Evolutionary conservation across 1,139 yeast genomes (phyloP).

Genomic region (Sugiyamaella neomexicana): DNA sequence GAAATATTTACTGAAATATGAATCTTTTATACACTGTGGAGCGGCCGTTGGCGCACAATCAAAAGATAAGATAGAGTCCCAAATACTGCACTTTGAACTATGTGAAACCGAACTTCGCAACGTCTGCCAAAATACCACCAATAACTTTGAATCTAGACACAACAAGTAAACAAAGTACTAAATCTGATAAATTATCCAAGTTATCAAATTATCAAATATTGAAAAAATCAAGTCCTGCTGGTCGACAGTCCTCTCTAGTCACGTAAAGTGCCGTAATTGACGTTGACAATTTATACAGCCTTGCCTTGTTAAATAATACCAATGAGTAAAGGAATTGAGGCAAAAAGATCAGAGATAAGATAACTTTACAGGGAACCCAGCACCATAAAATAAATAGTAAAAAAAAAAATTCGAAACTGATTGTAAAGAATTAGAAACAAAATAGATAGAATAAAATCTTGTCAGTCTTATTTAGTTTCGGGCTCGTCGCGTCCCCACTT

Average conservation of each 20-base stretch:
- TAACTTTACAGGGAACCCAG: not conserved
- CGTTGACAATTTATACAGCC: not conserved
- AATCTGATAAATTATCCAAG: not conserved
- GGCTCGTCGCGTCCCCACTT: not conserved
- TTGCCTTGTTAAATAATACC: not conserved
- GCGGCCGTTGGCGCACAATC: not conserved
- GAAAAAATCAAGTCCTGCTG: not conserved
- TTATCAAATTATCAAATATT: not conserved
- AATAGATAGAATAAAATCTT: not conserved
- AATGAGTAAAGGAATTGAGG: not conserved
- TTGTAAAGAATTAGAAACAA: no score
- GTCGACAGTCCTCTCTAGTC: not conserved
- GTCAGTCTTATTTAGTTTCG: no score
- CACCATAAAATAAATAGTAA: no score
- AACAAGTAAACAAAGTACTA: no score
- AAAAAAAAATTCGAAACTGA: no score
- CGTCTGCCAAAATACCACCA: no score
- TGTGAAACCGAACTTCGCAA: no score
- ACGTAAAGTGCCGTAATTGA: conserved; percentile 1
- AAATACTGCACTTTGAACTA: no score
- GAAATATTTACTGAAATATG: no score
- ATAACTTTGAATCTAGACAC: no score
- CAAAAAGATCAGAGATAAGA: not conserved
- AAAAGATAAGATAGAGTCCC: conserved; percentile 5
- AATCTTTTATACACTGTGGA: no score